Evolutionary conservation across 1,139 yeast species (phyloP).

Genomic region (Nadsonia commutata): DNA sequence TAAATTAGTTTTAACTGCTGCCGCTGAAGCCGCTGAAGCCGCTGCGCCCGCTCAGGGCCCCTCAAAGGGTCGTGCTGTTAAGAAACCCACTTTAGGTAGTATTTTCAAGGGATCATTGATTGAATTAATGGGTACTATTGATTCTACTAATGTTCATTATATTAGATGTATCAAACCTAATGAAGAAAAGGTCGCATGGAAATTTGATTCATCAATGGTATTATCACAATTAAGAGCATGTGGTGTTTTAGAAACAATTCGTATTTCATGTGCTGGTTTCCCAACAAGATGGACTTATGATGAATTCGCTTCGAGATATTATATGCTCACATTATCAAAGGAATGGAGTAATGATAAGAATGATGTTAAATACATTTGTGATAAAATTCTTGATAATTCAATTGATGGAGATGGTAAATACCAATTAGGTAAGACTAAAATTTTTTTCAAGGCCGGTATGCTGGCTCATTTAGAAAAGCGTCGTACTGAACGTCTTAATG

Average conservation of each 20-base stretch:
- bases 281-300: slow-evolving; percentile 94
- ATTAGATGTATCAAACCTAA: slow-evolving; percentile 97
- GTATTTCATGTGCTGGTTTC: slow-evolving; percentile 95
- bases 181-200: slow-evolving; percentile 90
- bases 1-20: slow-evolving; percentile 43
- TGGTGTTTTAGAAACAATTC: slow-evolving; percentile 93
- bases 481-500: slow-evolving; percentile 62
- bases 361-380: slow-evolving; percentile 49
- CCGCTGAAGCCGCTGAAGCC: slow-evolving; percentile 48
- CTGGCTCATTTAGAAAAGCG: slow-evolving; percentile 76
- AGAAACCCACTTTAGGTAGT: slow-evolving; percentile 89
- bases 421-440: slow-evolving; percentile 69
- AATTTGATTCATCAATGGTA: slow-evolving; percentile 90
- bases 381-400: slow-evolving; percentile 46
- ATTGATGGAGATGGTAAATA: slow-evolving; percentile 51
- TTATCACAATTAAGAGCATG: slow-evolving; percentile 91
- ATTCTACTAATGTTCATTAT: slow-evolving; percentile 90
- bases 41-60: slow-evolving; percentile 30
- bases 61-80: slow-evolving; percentile 25
- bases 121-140: slow-evolving; percentile 83
- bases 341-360: slow-evolving; percentile 42
- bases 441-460: slow-evolving; percentile 90
- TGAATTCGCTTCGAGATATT: slow-evolving; percentile 85
- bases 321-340: slow-evolving; percentile 58
- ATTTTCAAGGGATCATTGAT: slow-evolving; percentile 86